Evolutionary conservation across 352 stramenopile species (phyloP).

Genomic region (Globisporangium apiculatum): DNA sequence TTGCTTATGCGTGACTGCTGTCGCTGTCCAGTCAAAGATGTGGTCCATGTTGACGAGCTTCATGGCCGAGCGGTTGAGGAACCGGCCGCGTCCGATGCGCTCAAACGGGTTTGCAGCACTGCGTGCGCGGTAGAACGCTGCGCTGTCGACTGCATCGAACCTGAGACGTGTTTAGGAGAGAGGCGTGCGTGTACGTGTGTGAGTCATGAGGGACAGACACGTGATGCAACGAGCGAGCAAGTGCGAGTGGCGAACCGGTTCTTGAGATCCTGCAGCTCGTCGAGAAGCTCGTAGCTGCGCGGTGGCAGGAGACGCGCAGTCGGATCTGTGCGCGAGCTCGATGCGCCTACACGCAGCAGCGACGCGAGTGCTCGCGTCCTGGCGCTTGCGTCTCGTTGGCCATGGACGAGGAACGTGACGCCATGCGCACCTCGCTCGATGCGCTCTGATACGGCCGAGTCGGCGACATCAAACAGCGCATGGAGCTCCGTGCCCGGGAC

Average conservation of each 20-base stretch:
- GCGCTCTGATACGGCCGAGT: neutral
- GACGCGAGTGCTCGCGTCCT: neutral
- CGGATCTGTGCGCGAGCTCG: neutral
- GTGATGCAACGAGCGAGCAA: neutral
- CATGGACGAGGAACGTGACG: conserved; percentile 26
- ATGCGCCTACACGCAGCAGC: neutral
- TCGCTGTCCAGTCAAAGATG: conserved; percentile 42
- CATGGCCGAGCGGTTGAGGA: conserved; percentile 79
- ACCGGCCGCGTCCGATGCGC: conserved; percentile 42
- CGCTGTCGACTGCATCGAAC: conserved; percentile 28
- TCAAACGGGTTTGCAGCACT: conserved; percentile 50
- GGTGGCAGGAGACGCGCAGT: conserved; percentile 4
- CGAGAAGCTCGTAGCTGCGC: conserved; percentile 14
- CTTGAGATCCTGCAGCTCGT: conserved; percentile 32
- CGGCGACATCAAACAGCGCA: neutral
- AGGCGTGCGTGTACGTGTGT: no score
- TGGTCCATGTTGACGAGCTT: conserved; percentile 74
- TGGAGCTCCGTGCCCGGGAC: conserved; percentile 30
- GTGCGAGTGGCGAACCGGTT: conserved; percentile 5
- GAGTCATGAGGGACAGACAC: no score
- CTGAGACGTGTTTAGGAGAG: conserved; percentile 3
- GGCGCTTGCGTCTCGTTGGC: no score
- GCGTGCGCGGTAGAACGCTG: conserved; percentile 33
- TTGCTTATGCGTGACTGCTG: neutral
- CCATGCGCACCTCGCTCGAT: conserved; percentile 17